Conservation (phyloP, 2,329 filamentous ascomycete genomes). For the Xylaria sp. region DNA sequence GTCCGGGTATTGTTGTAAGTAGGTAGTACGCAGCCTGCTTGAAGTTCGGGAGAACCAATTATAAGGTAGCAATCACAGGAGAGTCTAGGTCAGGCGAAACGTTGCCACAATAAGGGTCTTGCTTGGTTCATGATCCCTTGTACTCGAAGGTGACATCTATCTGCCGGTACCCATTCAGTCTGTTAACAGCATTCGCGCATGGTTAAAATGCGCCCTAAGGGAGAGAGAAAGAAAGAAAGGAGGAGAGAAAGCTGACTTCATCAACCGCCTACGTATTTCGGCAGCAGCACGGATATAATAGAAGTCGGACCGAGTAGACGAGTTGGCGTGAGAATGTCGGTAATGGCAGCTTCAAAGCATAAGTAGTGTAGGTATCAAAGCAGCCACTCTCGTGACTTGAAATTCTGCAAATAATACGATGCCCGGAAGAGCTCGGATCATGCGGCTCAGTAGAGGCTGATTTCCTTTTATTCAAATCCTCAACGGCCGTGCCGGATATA, state of each 20-base stretch:
- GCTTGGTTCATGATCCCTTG: background rate
- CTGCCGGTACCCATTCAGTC: background rate
- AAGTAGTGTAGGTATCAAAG: background rate
- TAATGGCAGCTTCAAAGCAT: too few relatives aligned
- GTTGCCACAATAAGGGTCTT: background rate
- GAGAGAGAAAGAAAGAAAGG: background rate
- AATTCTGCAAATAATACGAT: slow-evolving; percentile 9
- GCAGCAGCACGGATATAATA: background rate
- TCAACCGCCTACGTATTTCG: background rate
- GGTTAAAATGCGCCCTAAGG: background rate
- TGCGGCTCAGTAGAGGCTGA: slow-evolving; percentile 30
- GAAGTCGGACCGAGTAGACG: slow-evolving; percentile 8
- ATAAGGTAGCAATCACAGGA: background rate
- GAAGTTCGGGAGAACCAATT: background rate
- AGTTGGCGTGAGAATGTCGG: too few relatives aligned
- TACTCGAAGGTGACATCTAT: background rate
- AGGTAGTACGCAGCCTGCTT: slow-evolving; percentile 2
- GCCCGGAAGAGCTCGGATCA: slow-evolving; percentile 3
- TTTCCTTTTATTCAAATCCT: slow-evolving; percentile 20
- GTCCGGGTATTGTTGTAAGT: background rate
- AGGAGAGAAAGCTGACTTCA: background rate
- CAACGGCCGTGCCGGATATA: background rate
- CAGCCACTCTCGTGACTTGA: slow-evolving; percentile 5
- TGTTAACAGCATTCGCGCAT: background rate
- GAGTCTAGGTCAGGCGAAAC: background rate